Percentiles rank a stretch among this genome's conserved stretches.
Evolutionary conservation across 2,329 filamentous ascomycete genomes (phyloP).

Genomic region (Calonectria henricotiae): DNA sequence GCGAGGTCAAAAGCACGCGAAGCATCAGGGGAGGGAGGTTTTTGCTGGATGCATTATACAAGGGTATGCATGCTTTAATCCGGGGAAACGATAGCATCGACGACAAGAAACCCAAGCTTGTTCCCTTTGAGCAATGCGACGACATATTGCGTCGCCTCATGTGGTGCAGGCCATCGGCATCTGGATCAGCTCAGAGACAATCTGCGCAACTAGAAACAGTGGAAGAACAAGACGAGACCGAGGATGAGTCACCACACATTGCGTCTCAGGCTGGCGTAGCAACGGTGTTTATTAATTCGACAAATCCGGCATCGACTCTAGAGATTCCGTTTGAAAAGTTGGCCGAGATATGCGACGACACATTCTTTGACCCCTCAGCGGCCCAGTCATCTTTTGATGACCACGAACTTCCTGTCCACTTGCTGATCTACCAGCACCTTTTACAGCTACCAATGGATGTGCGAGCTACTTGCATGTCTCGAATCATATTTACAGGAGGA

Average conservation of each 20-base stretch:
- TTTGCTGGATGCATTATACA: conserved; percentile 80
- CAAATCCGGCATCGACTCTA: conserved; percentile 69
- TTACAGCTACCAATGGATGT: conserved; percentile 86
- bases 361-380: conserved; percentile 77
- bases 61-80: conserved; percentile 66
- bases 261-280: conserved; percentile 53
- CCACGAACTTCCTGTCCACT: conserved; percentile 84
- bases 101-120: conserved; percentile 56
- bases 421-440: conserved; percentile 83
- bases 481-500: conserved; percentile 89
- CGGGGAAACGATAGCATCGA: conserved; percentile 54
- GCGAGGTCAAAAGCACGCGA: conserved; percentile 81
- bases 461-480: conserved; percentile 87
- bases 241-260: conserved; percentile 52
- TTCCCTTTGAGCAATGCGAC: conserved; percentile 86
- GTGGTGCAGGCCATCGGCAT: conserved; percentile 75
- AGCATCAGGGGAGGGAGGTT: conserved; percentile 83
- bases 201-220: conserved; percentile 66
- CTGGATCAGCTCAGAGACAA: conserved; percentile 56
- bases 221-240: conserved; percentile 72
- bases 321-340: conserved; percentile 80
- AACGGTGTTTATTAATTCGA: conserved; percentile 66
- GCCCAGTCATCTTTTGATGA: conserved; percentile 80
- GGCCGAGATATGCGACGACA: conserved; percentile 81
- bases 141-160: conserved; percentile 82